phyloP scores from a whole-genome alignment of 257 asterid genomes.

The Coffea canephora region DNA sequence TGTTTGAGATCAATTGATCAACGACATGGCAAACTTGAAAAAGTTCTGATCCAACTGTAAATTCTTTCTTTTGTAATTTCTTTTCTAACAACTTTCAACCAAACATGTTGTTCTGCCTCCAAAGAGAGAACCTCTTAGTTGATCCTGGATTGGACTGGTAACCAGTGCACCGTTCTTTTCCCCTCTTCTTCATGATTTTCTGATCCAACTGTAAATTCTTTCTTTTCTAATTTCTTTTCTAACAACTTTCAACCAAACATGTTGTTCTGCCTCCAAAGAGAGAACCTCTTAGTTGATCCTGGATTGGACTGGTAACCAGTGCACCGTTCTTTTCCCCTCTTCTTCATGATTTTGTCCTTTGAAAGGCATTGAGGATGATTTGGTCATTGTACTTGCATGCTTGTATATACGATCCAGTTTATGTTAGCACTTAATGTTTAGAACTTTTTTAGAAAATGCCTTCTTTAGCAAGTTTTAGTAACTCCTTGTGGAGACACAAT shows the following conservation, averaged over 20 bases:
- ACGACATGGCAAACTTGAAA: not conserved
- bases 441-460: not conserved
- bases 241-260: not conserved
- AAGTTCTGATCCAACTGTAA: not conserved
- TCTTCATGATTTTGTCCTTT: not conserved
- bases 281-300: not conserved
- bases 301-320: not conserved
- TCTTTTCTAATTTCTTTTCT: not conserved
- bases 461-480: not conserved
- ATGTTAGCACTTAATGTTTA: not conserved
- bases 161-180: not conserved
- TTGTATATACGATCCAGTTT: not conserved
- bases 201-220: not conserved
- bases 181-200: not conserved
- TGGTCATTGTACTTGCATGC: not conserved
- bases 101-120: not conserved
- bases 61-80: not conserved
- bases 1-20: not conserved
- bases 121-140: not conserved
- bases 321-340: not conserved
- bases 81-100: no score
- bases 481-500: not conserved
- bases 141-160: not conserved
- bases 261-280: not conserved
- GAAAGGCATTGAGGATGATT: not conserved